Evolutionary conservation across 805 yeast species (phyloP).

Genomic region (Kodamaea lidongshanica): DNA sequence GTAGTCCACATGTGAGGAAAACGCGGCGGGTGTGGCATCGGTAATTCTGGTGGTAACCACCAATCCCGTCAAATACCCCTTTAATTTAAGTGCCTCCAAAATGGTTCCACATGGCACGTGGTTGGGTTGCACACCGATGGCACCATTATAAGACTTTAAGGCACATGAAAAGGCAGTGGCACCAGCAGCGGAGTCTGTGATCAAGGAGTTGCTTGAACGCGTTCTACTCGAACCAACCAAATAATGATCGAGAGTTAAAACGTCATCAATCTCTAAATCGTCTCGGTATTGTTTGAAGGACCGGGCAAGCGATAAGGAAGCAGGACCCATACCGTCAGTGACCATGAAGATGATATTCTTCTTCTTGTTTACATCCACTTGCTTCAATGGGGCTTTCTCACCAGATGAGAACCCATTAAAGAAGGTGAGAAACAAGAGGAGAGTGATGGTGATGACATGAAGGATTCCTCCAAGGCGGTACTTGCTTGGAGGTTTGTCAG

Average conservation of each 20-base stretch:
- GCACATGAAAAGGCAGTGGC: constrained; percentile 92
- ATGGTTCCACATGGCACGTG: constrained; percentile 80
- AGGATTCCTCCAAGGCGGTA: constrained; percentile 5
- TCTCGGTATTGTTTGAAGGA: constrained; percentile 63
- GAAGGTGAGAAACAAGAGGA: constrained; percentile 5
- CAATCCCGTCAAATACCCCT: constrained; percentile 78
- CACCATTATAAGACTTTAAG: constrained; percentile 79
- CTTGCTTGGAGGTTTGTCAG: constrained; percentile 4
- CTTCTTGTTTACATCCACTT: constrained; percentile 29
- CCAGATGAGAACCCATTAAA: constrained; percentile 2
- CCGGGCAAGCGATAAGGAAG: constrained; percentile 74
- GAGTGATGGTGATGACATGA: constrained; percentile 6
- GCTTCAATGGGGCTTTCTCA: constrained; percentile 1
- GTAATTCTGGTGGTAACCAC: constrained; percentile 91
- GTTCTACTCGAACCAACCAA: constrained; percentile 83
- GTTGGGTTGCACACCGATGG: constrained; percentile 74
- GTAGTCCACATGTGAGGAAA: constrained; percentile 70
- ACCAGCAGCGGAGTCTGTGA: constrained; percentile 96
- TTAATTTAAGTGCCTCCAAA: constrained; percentile 77
- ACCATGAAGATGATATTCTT: constrained; percentile 82
- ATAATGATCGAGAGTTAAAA: constrained; percentile 58
- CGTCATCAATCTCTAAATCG: constrained; percentile 46
- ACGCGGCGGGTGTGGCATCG: constrained; percentile 94
- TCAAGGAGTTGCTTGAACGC: constrained; percentile 64
- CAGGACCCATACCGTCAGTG: constrained; percentile 95